Evolutionary conservation across 2,329 filamentous ascomycete genomes (phyloP).

Genomic region (Mycosphaerella sp.): DNA sequence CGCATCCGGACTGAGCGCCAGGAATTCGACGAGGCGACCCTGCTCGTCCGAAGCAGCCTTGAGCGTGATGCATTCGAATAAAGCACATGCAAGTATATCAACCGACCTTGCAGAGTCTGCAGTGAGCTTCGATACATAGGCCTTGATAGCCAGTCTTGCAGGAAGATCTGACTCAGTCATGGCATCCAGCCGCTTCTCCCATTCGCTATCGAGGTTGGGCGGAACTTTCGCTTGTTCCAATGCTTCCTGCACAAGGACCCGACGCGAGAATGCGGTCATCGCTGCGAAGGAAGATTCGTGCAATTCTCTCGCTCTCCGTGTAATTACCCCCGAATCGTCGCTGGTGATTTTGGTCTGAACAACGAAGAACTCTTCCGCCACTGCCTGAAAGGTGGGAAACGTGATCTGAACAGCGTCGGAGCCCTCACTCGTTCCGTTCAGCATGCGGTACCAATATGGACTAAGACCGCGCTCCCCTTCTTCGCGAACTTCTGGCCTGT

Average conservation of each 20-base stretch:
- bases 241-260: slow-evolving; percentile 55
- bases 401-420: slow-evolving; percentile 26
- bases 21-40: slow-evolving; percentile 45
- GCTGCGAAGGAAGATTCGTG: slow-evolving; percentile 24
- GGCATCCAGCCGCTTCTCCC: slow-evolving; percentile 73
- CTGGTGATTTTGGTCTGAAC: slow-evolving; percentile 26
- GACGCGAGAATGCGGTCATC: slow-evolving; percentile 38
- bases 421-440: slow-evolving; percentile 43
- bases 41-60: slow-evolving; percentile 33
- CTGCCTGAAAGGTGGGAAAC: slow-evolving; percentile 42
- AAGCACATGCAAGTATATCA: slow-evolving; percentile 20
- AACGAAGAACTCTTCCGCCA: slow-evolving; percentile 44
- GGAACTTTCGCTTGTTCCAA: slow-evolving; percentile 40
- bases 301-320: slow-evolving; percentile 16
- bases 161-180: slow-evolving; percentile 64
- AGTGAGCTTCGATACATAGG: slow-evolving; percentile 40
- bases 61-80: slow-evolving; percentile 22
- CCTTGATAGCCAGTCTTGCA: slow-evolving; percentile 54
- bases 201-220: slow-evolving; percentile 60
- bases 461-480: slow-evolving; percentile 86
- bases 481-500: slow-evolving; percentile 77
- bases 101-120: slow-evolving; percentile 39
- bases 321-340: slow-evolving; percentile 24
- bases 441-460: slow-evolving; percentile 63
- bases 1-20: slow-evolving; percentile 50